A percentile compares a stretch with the other conserved stretches of the same genome.
Conservation (phyloP, 164 flowering plant genomes). For the Umbellularia californica region DNA sequence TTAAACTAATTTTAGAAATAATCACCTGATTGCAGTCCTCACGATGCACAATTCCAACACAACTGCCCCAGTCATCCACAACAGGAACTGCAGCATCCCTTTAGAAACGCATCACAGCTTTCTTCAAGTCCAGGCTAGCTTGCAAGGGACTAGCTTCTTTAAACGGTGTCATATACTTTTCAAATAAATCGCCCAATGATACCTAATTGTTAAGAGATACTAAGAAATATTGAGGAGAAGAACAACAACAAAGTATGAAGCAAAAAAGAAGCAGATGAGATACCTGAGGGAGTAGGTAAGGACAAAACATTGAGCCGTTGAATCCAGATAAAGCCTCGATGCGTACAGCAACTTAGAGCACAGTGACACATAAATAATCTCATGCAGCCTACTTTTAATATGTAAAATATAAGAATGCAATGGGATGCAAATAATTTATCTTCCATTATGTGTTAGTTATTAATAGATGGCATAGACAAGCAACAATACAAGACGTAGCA, state of each 20-base stretch:
- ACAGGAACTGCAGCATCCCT: constrained; percentile 61
- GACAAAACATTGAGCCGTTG: constrained; percentile 41
- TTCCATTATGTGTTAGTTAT: no score
- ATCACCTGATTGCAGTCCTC: constrained; percentile 59
- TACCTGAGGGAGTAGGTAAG: constrained; percentile 10
- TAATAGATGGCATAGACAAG: no score
- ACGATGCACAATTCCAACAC: constrained; percentile 59
- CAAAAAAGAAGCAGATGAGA: no score
- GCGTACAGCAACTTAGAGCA: constrained; percentile 59
- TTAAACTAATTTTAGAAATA: no score
- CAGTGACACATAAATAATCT: background rate
- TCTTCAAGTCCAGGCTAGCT: constrained; percentile 36
- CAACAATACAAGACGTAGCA: no score
- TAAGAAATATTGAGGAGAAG: no score
- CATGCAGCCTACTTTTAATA: no score
- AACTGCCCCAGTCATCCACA: constrained; percentile 66
- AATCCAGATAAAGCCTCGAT: constrained; percentile 62
- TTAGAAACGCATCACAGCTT: constrained; percentile 60
- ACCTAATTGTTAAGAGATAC: no score
- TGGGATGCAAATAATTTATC: no score
- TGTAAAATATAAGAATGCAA: no score
- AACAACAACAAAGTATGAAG: no score
- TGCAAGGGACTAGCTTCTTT: constrained; percentile 48
- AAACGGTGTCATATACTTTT: constrained; percentile 58
- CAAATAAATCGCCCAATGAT: constrained; percentile 44